Evolutionary conservation across 495 filamentous ascomycete species (phyloP), one percentile per base, ranked within the genome.

Genomic region (Penicillium daleae): DNA sequence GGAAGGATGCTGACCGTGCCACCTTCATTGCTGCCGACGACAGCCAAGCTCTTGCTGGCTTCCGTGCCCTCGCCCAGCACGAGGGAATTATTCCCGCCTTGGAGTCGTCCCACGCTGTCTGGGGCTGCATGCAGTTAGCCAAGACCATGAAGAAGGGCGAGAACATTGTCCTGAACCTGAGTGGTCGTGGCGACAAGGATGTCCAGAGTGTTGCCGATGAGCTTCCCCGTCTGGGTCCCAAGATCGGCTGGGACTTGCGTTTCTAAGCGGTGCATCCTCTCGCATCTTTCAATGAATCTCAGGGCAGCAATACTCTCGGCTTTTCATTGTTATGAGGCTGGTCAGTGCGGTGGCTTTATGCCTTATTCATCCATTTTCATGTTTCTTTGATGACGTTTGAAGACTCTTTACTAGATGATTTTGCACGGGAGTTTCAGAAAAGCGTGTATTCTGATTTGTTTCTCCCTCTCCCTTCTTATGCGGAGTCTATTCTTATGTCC

Each of bases 141-240:
- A 97, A 93, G 86, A 89, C 87, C 61, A 93, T 98, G 92, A 80
- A 83, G 42, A 89, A 90, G 82, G 94, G 86, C 29, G 77, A 97
- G 77, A 90, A 97, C 74, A 80, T 99, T 21, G 94, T 99, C n/a
- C 91, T 99, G 39, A 97, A 94, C 77, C 72, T 99, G 29, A 92
- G 89, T 69, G 95, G 95, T 17, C 83, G 95, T 66, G 95, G 95
- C 39, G 95, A 99, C 71, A 99, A 99, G 85, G 95, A 99, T 75
- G 95, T 99, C 40, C 93, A 98, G 86, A 96, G 91, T 71, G 94
- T 99, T 40, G 95, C 95, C 3, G 95, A 99, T 62, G 92, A 96
- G 76, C 78, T 99, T 66, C 95, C 95, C 24, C 89, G 80, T 60
- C 70, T 99, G 61, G 95, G 95, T 0, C 96, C 96, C 9, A 77